Percentiles rank a stretch among this genome's conserved stretches.
Conservation (phyloP, 257 asterid genomes). For the Rhazya stricta region DNA sequence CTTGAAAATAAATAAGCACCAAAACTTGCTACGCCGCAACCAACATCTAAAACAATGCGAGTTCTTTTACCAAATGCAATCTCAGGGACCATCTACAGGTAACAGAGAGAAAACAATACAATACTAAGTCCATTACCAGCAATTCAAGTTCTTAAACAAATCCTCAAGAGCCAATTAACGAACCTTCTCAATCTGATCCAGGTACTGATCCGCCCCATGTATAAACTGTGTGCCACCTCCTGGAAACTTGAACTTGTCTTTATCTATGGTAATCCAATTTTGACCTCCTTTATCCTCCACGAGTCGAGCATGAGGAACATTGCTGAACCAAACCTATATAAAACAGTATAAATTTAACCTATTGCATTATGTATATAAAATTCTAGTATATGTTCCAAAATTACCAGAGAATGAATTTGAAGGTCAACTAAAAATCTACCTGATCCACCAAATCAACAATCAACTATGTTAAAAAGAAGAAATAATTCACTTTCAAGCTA, state of each 20-base stretch:
- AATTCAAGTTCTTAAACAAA: neutral
- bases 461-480: neutral
- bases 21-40: constrained; percentile 98
- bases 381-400: neutral
- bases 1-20: constrained; percentile 86
- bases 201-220: constrained; percentile 88
- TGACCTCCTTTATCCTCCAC: constrained; percentile 96
- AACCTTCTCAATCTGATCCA: constrained; percentile 92
- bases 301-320: constrained; percentile 89
- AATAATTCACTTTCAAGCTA: neutral
- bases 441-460: neutral
- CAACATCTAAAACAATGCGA: constrained; percentile 86
- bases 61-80: constrained; percentile 81
- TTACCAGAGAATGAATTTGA: neutral
- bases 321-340: constrained; percentile 90
- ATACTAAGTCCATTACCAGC: neutral
- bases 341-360: neutral
- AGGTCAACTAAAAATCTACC: neutral
- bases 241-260: constrained; percentile 93
- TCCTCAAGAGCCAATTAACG: neutral
- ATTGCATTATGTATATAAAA: neutral
- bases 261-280: constrained; percentile 73
- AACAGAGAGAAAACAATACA: neutral
- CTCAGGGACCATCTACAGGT: constrained; percentile 74
- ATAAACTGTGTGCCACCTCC: constrained; percentile 98